Conservation (phyloP, 176 grass and related monocot species). For the Microstegium vimineum region DNA sequence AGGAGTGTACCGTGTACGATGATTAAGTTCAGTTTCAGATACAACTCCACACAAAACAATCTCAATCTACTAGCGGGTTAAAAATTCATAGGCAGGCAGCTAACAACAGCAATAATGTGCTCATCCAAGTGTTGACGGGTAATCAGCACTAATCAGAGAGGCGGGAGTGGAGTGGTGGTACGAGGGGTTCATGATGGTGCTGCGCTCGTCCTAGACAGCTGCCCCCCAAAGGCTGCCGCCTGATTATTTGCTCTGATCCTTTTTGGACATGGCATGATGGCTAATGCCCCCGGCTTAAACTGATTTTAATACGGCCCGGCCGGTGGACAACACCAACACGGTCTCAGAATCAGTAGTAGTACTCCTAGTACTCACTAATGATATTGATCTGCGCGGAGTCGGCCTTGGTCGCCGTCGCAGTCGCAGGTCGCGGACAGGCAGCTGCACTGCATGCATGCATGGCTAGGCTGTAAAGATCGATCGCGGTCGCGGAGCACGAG, state of each 20-base stretch:
- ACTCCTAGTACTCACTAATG: no score
- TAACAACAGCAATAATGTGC: conserved; percentile 34
- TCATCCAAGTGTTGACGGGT: conserved; percentile 13
- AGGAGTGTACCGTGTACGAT: no score
- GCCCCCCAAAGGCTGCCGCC: conserved; percentile 37
- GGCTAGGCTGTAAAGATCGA: conserved; percentile 30
- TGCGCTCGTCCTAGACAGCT: conserved; percentile 22
- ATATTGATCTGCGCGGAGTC: no score
- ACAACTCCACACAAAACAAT: no score
- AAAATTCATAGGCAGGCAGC: not conserved
- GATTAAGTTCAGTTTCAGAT: no score
- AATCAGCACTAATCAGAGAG: conserved; percentile 25
- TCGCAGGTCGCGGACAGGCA: not conserved
- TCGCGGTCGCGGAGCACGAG: conserved; percentile 35
- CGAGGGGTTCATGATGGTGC: conserved; percentile 5
- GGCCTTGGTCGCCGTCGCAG: not conserved
- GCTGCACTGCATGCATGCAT: not conserved
- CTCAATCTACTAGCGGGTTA: not conserved
- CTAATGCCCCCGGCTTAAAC: conserved; percentile 41
- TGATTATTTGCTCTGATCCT: conserved; percentile 38
- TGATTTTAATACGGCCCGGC: conserved; percentile 28
- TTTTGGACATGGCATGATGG: conserved; percentile 64
- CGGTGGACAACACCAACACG: conserved; percentile 41
- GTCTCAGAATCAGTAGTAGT: conserved; percentile 45
- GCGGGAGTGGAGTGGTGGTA: not conserved